Percentiles rank a stretch among this genome's conserved stretches.
phyloP scores from a whole-genome alignment of 257 asterid genomes.

The Capsicum rhomboideum region DNA sequence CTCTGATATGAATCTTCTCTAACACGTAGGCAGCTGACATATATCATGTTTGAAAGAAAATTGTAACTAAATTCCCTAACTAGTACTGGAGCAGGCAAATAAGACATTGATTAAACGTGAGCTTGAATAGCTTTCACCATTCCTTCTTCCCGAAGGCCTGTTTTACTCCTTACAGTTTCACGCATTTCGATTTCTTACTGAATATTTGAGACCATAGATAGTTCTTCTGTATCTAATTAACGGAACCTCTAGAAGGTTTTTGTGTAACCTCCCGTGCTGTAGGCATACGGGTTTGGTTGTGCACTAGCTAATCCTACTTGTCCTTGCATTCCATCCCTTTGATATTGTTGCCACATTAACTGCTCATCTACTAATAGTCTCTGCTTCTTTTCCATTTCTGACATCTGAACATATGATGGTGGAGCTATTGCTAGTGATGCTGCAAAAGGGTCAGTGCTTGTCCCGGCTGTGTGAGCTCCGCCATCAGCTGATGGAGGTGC shows the following conservation, averaged over 20 bases:
- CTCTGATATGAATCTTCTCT: background rate
- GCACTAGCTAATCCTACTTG: slow-evolving; percentile 37
- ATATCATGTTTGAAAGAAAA: background rate
- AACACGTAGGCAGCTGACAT: background rate
- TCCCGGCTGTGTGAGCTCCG: background rate
- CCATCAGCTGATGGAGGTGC: slow-evolving; percentile 52
- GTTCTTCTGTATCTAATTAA: background rate
- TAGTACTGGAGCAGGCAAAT: background rate
- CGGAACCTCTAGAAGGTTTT: slow-evolving; percentile 13
- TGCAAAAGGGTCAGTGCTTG: slow-evolving; percentile 41
- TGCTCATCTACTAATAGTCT: slow-evolving; percentile 65
- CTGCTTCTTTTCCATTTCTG: slow-evolving; percentile 90
- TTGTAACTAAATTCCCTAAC: background rate
- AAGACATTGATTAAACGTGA: background rate
- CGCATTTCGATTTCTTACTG: background rate
- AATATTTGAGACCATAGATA: background rate
- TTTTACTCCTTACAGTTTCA: background rate
- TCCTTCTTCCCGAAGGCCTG: background rate
- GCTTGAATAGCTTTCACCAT: background rate
- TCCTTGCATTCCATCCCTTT: slow-evolving; percentile 80
- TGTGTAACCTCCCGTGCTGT: slow-evolving; percentile 41
- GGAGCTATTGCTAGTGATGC: slow-evolving; percentile 71
- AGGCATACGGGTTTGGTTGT: slow-evolving; percentile 26
- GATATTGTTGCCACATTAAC: slow-evolving; percentile 77
- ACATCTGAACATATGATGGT: slow-evolving; percentile 85